Conservation (phyloP, 139 green algal genomes). For the Ettlia oleoabundans region DNA sequence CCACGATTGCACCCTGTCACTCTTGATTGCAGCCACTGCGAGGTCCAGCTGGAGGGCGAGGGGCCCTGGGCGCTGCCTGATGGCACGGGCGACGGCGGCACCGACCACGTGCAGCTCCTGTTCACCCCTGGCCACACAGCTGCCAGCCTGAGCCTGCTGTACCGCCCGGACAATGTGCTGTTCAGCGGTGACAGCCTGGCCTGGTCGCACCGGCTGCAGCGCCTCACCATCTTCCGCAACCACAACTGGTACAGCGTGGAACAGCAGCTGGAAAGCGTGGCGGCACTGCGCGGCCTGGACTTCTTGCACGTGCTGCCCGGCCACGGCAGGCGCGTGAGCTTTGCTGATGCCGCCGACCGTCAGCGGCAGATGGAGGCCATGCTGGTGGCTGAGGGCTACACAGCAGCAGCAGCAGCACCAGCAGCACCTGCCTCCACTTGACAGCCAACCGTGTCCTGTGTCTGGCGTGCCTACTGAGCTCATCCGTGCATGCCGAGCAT, state of each 20-base stretch:
- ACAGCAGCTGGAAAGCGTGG: constrained; percentile 66
- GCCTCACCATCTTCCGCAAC: constrained; percentile 42
- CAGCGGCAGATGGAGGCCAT: constrained; percentile 22
- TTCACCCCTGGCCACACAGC: constrained; percentile 80
- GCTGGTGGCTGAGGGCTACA: constrained; percentile 35
- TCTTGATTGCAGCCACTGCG: constrained; percentile 49
- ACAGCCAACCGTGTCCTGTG: too few relatives aligned
- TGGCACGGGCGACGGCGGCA: neutral
- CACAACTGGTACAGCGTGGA: constrained; percentile 58
- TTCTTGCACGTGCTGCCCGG: constrained; percentile 79
- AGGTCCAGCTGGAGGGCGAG: constrained; percentile 66
- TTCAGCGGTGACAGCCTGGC: constrained; percentile 65
- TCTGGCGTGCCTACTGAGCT: too few relatives aligned
- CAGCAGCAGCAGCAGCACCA: neutral
- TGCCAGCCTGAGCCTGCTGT: constrained; percentile 67
- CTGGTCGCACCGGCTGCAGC: constrained; percentile 10
- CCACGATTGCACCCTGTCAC: neutral
- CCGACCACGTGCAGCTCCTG: constrained; percentile 70
- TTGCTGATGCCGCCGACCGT: constrained; percentile 22
- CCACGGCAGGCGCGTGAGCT: constrained; percentile 52
- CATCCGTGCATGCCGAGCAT: too few relatives aligned
- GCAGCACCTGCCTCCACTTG: neutral
- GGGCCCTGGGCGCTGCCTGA: constrained; percentile 68
- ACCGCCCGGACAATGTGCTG: constrained; percentile 54
- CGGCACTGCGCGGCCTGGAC: constrained; percentile 57